Conservation (phyloP, 176 grass and related monocot genomes). For the Oryza australiensis region DNA sequence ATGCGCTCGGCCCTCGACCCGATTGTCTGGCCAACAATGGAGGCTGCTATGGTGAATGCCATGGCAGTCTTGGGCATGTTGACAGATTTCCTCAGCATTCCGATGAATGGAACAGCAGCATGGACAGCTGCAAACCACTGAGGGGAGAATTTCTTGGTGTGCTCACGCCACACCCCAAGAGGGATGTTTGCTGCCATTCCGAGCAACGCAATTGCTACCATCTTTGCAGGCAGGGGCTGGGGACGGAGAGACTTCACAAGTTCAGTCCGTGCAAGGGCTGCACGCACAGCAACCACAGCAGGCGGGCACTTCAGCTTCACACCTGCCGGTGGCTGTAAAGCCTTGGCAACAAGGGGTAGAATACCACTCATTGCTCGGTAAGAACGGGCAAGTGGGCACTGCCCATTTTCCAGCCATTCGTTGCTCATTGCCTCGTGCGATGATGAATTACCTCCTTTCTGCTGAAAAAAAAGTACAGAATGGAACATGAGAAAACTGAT, state of each 20-base stretch:
- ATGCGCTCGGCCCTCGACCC: constrained; percentile 80
- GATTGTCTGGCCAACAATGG: constrained; percentile 91
- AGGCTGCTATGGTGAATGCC: constrained; percentile 91
- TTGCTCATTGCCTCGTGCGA: constrained; percentile 76
- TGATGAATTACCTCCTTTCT: constrained; percentile 64
- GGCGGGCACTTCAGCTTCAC: constrained; percentile 91
- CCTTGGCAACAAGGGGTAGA: constrained; percentile 83
- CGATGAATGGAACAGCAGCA: constrained; percentile 81
- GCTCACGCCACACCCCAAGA: constrained; percentile 92
- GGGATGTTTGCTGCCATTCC: constrained; percentile 93
- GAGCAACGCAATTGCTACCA: constrained; percentile 78
- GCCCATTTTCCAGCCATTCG: constrained; percentile 90
- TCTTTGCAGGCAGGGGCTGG: constrained; percentile 77
- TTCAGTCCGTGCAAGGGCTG: constrained; percentile 73
- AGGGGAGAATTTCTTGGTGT: constrained; percentile 87
- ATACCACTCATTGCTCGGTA: constrained; percentile 83
- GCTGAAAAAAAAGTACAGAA: constrained; percentile 43
- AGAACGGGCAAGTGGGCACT: constrained; percentile 89
- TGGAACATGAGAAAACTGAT: not conserved
- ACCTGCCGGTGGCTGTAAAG: constrained; percentile 64
- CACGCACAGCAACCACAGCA: constrained; percentile 69
- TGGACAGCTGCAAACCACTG: constrained; percentile 94
- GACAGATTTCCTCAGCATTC: constrained; percentile 90
- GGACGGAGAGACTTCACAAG: constrained; percentile 89
- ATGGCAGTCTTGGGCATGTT: constrained; percentile 88